phyloP scores from a whole-genome alignment of 257 asterid species.

The Nicotiana otophora region DNA sequence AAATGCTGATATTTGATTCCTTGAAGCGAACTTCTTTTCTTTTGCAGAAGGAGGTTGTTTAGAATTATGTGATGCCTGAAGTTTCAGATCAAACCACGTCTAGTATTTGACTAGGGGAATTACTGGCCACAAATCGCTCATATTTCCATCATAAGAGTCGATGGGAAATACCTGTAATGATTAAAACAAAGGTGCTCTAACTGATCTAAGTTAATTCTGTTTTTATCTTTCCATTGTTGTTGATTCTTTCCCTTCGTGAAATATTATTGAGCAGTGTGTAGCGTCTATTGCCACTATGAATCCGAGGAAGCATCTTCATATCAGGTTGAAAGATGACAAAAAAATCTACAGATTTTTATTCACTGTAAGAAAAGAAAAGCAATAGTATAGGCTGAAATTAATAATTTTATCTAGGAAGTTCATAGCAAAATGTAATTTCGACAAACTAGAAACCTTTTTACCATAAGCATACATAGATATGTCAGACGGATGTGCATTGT shows the following conservation, averaged over 20 bases:
- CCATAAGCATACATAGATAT: no score
- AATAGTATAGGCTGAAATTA: no score
- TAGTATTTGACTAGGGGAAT: conserved; percentile 1
- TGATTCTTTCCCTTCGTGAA: background rate
- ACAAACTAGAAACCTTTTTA: no score
- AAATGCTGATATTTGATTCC: no score
- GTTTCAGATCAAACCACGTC: background rate
- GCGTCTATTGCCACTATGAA: background rate
- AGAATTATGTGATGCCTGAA: no score
- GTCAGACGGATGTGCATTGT: no score
- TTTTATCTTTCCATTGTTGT: background rate
- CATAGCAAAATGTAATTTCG: background rate
- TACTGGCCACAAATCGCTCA: conserved; percentile 8
- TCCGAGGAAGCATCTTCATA: no score
- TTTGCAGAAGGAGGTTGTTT: no score
- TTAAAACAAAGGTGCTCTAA: background rate
- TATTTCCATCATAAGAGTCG: background rate
- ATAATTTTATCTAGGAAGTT: background rate
- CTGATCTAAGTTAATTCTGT: background rate
- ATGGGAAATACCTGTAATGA: background rate
- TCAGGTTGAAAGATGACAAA: no score
- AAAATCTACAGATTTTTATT: no score
- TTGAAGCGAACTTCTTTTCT: no score
- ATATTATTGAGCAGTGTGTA: background rate
- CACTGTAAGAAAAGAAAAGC: no score